Evolutionary conservation across 139 green algal species (phyloP), one percentile per base, ranked within the genome.

Genomic region (Chlorella sp.): DNA sequence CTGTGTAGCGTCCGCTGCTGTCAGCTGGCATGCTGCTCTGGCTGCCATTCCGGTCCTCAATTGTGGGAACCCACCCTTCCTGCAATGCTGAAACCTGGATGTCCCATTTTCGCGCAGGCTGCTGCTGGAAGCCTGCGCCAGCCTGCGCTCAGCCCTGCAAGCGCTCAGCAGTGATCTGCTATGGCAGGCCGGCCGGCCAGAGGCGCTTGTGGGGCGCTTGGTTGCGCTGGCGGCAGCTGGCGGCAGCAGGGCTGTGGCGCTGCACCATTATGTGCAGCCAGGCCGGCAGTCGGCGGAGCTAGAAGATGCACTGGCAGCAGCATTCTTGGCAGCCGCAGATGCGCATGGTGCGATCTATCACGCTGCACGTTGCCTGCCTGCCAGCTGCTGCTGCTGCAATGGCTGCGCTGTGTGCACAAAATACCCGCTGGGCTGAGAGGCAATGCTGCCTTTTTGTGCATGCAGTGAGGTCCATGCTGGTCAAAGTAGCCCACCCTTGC

Each of bases 111-210:
- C 39, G 1, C 36, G 60, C 76, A 82, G 79, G 65, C 70, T 88
- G 62, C 78, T 87, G 55, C 78, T 88, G 32, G 84, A 88, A 44
- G 84, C 56, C 0, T 38, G 62, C 9, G 28, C 38, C 38, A 41
- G 11, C 30, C 44, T 88, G 64, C 76, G 70, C 15, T 25, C 34
- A 7, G 30, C n/a, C 2, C 78, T 87, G 6, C 74, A 28, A 7
- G 21, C 1, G 6, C 60, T 70, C 1, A 20, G 47, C 36, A 75
- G 60, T 60, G 69, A 86, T 18, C 73, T 86, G 17, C 63, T 86
- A 5, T 74, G 63, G n/a, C 11, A 0, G 2, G 18, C 30, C 1
- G 69, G 68, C 81, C 4, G 18, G 11, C 44, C 81, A 5, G 81
- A 76, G 28, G 81, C 72, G 11, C 28, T 47, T 16, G 57, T 86